Conservation (phyloP, 106 monocot genomes). For the Platanthera guangdongensis region DNA sequence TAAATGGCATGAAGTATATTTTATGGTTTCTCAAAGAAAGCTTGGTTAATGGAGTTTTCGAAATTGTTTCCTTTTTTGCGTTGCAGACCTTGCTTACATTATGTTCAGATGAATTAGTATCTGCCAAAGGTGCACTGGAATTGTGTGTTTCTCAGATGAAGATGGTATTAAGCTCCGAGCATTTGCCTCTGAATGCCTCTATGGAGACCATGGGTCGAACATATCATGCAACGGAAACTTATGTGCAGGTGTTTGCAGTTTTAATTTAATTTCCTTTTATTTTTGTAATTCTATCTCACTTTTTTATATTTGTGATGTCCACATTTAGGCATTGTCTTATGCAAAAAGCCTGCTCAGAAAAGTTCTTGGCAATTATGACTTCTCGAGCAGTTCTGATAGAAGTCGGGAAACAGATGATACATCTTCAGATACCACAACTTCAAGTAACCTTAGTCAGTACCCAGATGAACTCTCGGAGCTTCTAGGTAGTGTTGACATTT, state of each 20-base stretch:
- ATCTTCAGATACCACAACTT: conserved; percentile 55
- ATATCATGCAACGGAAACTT: conserved; percentile 92
- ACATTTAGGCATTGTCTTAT: conserved; percentile 67
- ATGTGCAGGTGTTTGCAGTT: conserved; percentile 64
- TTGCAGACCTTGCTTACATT: conserved; percentile 80
- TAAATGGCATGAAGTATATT: background rate
- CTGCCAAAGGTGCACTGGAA: conserved; percentile 79
- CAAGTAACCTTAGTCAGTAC: conserved; percentile 46
- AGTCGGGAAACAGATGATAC: conserved; percentile 59
- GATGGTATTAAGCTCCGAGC: conserved; percentile 59
- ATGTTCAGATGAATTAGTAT: conserved; percentile 71
- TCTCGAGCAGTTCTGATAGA: conserved; percentile 60
- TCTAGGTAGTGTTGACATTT: conserved; percentile 50
- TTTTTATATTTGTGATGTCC: background rate
- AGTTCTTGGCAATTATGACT: conserved; percentile 41
- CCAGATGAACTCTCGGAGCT: conserved; percentile 74
- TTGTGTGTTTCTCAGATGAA: conserved; percentile 80
- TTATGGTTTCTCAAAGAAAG: background rate
- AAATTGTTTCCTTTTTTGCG: conserved; percentile 6
- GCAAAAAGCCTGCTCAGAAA: conserved; percentile 68
- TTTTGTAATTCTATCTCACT: background rate
- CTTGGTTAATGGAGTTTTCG: conserved; percentile 1
- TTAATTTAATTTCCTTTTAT: background rate
- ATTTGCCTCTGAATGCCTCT: conserved; percentile 67
- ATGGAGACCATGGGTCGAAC: conserved; percentile 77